phyloP scores from a whole-genome alignment of 2,329 filamentous ascomycete genomes.

The Helicocarpus griseus region DNA sequence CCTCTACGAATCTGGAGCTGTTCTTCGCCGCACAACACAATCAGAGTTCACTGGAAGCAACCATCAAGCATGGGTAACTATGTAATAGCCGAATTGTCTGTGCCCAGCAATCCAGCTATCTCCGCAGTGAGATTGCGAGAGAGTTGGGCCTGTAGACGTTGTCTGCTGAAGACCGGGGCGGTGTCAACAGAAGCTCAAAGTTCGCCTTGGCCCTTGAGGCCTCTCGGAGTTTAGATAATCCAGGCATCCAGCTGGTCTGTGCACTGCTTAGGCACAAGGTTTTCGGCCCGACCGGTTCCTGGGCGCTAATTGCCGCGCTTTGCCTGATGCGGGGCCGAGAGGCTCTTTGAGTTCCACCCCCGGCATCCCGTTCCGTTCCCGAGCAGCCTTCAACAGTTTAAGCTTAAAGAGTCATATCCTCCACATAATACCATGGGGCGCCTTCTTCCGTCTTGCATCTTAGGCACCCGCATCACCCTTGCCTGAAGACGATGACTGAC shows the following conservation, averaged over 20 bases:
- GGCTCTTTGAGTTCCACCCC: background rate
- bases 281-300: conserved; percentile 2
- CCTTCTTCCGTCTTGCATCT: too few species aligned
- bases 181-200: background rate
- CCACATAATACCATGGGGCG: too few species aligned
- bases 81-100: background rate
- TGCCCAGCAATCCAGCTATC: background rate
- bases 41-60: background rate
- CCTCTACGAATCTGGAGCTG: background rate
- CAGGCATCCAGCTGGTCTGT: background rate
- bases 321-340: background rate
- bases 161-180: background rate
- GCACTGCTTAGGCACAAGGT: background rate
- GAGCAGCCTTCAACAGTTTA: background rate
- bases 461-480: too few species aligned
- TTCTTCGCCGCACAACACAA: too few species aligned
- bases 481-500: too few species aligned
- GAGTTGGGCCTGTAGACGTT: background rate
- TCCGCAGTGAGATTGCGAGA: background rate
- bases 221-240: background rate
- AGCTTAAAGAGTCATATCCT: background rate
- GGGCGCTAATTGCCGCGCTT: background rate
- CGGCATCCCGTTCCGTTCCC: background rate
- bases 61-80: background rate
- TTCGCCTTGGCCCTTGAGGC: background rate